Conservation (phyloP, 345 rosid genomes). For the Pseudoturritis turrita region DNA sequence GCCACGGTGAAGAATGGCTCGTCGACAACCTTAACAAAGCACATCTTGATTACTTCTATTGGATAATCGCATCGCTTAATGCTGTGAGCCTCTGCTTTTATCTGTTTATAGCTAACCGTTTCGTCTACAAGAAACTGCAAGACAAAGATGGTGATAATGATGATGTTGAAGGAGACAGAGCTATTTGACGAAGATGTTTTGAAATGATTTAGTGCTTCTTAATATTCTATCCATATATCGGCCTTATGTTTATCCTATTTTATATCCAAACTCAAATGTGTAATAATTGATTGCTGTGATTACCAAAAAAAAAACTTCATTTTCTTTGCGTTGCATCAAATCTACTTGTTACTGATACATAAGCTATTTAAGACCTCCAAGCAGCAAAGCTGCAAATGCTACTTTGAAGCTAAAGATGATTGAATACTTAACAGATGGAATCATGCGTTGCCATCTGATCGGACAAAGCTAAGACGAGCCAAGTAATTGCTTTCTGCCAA, state of each 20-base stretch:
- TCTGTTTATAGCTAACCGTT: constrained; percentile 48
- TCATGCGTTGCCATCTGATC: constrained; percentile 30
- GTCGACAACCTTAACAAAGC: constrained; percentile 64
- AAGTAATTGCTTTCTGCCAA: constrained; percentile 85
- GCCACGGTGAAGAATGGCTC: constrained; percentile 51
- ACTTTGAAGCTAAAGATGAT: not conserved
- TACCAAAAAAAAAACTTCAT: not conserved
- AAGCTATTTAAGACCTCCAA: no score
- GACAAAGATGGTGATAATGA: constrained; percentile 8
- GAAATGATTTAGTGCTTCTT: not conserved
- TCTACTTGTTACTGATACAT: not conserved
- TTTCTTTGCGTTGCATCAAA: not conserved
- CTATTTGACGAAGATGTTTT: constrained; percentile 8
- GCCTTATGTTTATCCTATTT: not conserved
- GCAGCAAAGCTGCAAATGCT: no score
- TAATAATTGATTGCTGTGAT: not conserved
- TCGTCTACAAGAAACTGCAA: constrained; percentile 59
- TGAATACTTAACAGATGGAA: not conserved
- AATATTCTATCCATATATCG: not conserved
- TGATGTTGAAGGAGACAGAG: constrained; percentile 13
- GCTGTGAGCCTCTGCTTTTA: constrained; percentile 51
- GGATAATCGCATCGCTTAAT: constrained; percentile 70
- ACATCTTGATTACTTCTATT: constrained; percentile 57
- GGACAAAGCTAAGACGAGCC: constrained; percentile 71
- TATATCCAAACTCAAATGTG: not conserved